Percentiles rank a stretch among this genome's conserved stretches.
These are phyloP conservation scores for Saccharomycopsis amapae DNA, from an alignment of 805 yeast genomes.

Conservation along the genomic window DNA sequence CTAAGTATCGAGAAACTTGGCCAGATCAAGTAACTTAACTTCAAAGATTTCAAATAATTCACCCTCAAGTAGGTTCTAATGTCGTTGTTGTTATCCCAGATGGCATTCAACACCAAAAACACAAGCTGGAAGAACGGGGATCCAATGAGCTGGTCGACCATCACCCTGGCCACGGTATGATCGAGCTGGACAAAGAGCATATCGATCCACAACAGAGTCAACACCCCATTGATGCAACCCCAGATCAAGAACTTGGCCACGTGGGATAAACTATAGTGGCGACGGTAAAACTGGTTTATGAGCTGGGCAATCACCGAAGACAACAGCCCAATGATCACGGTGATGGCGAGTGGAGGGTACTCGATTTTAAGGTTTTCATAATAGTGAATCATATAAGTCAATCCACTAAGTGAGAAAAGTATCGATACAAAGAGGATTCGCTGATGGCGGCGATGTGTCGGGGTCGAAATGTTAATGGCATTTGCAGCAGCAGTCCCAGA, in stretches of 20 bases:
- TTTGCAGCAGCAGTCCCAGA: too few species aligned
- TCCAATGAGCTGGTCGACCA: conserved; percentile 50
- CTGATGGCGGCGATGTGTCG: too few species aligned
- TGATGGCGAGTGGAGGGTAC: not conserved
- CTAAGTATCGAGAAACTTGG: conserved; percentile 47
- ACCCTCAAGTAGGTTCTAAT: conserved; percentile 29
- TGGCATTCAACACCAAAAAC: conserved; percentile 40
- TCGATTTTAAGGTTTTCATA: conserved; percentile 9
- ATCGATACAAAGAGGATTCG: not conserved
- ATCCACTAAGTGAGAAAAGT: not conserved
- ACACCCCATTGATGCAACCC: conserved; percentile 54
- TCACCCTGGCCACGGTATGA: conserved; percentile 33
- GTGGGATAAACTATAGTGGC: conserved; percentile 7
- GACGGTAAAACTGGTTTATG: conserved; percentile 19
- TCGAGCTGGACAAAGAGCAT: conserved; percentile 32
- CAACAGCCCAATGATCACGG: conserved; percentile 17
- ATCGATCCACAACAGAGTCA: conserved; percentile 51
- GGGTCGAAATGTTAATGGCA: too few species aligned
- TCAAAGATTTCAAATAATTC: conserved; percentile 41
- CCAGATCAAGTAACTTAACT: conserved; percentile 51
- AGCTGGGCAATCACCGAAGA: conserved; percentile 20
- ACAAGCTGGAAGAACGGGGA: conserved; percentile 47
- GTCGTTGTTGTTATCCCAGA: conserved; percentile 46
- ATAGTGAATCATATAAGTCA: conserved; percentile 7
- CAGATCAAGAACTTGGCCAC: conserved; percentile 44